Evolutionary conservation across 208 protist species (phyloP).

Genomic region (Porcisia deanei): DNA sequence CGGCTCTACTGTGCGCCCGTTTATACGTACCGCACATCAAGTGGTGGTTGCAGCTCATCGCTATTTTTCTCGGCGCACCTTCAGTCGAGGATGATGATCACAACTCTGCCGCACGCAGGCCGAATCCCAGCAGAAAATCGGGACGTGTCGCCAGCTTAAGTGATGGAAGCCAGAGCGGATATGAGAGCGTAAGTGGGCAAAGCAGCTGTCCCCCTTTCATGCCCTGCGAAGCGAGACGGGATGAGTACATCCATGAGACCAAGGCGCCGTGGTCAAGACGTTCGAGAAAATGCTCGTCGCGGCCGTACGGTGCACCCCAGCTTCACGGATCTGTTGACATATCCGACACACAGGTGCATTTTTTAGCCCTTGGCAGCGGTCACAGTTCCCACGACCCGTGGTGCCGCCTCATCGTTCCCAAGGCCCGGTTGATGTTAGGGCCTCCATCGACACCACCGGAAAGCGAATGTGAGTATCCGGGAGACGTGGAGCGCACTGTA

Average conservation of each 20-base stretch:
- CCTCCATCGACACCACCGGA: not conserved
- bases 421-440: conserved; percentile 16
- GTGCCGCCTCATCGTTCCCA: conserved; percentile 16
- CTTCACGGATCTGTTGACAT: conserved; percentile 21
- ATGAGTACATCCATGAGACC: not conserved
- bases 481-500: not conserved
- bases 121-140: not conserved
- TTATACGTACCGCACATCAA: conserved; percentile 24
- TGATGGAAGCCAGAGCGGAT: not conserved
- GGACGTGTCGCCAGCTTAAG: not conserved
- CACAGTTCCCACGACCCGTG: conserved; percentile 3
- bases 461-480: not conserved
- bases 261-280: not conserved
- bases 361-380: not conserved
- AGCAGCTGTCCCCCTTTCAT: conserved; percentile 1
- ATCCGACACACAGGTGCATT: conserved; percentile 1
- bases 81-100: not conserved
- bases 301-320: not conserved
- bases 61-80: not conserved
- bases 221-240: not conserved
- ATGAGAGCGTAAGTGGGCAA: not conserved
- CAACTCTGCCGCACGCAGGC: not conserved
- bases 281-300: not conserved
- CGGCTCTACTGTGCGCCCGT: conserved; percentile 8
- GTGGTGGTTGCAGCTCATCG: conserved; percentile 26